Base-by-base conservation (phyloP, 495 filamentous ascomycete species). In the Penicillium flavigenum region DNA sequence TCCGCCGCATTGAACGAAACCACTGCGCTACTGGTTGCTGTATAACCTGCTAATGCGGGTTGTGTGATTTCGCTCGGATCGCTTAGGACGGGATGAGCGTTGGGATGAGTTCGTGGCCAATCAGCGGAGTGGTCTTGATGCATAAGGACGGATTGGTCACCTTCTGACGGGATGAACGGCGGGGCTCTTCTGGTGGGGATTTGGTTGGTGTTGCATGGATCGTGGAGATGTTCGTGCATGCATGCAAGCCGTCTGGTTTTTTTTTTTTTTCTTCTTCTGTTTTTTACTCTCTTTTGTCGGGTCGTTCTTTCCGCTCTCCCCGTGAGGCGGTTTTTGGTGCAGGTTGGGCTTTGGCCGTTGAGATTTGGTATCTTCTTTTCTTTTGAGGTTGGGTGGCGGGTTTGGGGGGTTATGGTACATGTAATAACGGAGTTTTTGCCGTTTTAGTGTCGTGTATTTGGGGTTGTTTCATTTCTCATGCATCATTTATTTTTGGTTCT, bases 131-230 rank as follows among this genome's bases (percentile, higher is more conserved):
- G 31, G 31, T 34, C 10, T 12, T 14, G 38, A 44, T 65, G 48
- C 49, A 46, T 47, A 52, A 36, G 57, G 34, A 54, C 43, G 46
- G 59, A 63, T 63, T 58, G 59, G 62, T 64, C 64, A 67, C 36
- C 49, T 34, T 58, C 51, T 54, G 51, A 59, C 57, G 57, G 65
- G 58, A 65, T 63, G 65, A 68, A 68, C 65, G 63, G 63, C 65
- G 65, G 65, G 65, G 63, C 65, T 56, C 22, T 29, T 55, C 29
- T 17, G 26, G 24, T 46, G 24, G 46, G 27, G 54, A 44, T 27
- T 44, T 19, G 22, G 9, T 52, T 42, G 38, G 50, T 17, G 5
- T 52, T 22, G 32, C 54, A 54, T 39, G 54, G 55, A 55, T 61
- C 48, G 58, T 55, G 39, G 58, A 45, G 62, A 26, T 54, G 59